Base-by-base conservation (phyloP, 2,329 filamentous ascomycete species). In the Nannizzia gypsea region DNA sequence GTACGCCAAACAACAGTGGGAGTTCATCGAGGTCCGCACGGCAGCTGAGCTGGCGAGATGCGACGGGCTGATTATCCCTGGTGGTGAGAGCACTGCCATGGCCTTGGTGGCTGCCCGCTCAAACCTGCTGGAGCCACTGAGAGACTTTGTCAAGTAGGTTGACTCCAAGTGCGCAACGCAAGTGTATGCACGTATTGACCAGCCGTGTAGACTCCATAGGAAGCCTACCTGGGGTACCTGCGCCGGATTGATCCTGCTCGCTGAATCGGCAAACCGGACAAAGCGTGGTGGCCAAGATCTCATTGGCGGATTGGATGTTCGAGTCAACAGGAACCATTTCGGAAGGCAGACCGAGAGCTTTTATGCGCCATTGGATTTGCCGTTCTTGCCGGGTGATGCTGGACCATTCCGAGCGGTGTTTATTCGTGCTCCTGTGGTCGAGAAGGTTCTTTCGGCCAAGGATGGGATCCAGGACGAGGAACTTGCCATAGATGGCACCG, bases 211-310 rank as follows among this genome's bases (percentile, higher is more conserved):
- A 69, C 77, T 88, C 44, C 77, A 83, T 58, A 83, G 87, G 65
- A 90, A 88, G 66, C 91, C 91, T 9, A 89, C 88, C 24, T 99
- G 92, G 92, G 93, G 93, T 60, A 97, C 93, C 20, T 99, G 93
- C 72, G 93, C 93, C 11, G 93, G 93, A 8, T 81, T 97, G 60
- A 96, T 99, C 66, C 78, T 97, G 56, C 84, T 99, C 56, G 87
- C 90, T 1, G 88, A 96, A 68, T 85, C 87, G 61, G 92, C 90
- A 56, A 95, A 92, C 71, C 83, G 86, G 63, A 90, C 89, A 40
- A 97, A 96, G 72, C 85, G 88, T 68, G 90, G 90, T 48, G 92
- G 92, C 0, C 93, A 97, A 73, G 90, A 96, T 62, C 81, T 97
- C 59, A 90, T 99, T 63, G 93, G 93, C 13, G 93, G 93, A 1